phyloP scores from a whole-genome alignment of 2,329 filamentous ascomycete species.

The Fusarium bactridioides region DNA sequence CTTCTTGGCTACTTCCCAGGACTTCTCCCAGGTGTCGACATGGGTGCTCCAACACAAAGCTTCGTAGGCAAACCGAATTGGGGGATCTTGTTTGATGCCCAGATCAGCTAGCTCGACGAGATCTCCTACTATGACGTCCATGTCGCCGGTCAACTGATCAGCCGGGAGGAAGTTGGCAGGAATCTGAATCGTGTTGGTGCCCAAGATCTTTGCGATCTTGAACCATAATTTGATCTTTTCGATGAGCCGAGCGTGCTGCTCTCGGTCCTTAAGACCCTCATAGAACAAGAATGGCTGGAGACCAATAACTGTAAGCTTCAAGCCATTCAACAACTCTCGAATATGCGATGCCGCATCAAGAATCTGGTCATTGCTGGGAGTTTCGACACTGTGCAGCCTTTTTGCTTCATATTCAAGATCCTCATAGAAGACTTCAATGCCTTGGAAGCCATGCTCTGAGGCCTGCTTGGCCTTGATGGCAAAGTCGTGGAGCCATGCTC shows the following conservation, averaged over 20 bases:
- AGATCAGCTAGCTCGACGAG: background rate
- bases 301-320: constrained; percentile 1
- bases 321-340: background rate
- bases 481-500: constrained; percentile 11
- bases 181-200: constrained; percentile 4
- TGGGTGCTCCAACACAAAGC: constrained; percentile 9
- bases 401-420: constrained; percentile 13
- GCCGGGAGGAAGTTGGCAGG: constrained; percentile 12
- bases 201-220: background rate
- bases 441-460: background rate
- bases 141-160: constrained; percentile 3
- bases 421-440: constrained; percentile 10
- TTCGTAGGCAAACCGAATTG: background rate
- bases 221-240: constrained; percentile 6
- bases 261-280: background rate
- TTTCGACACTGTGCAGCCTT: background rate
- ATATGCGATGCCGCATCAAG: background rate
- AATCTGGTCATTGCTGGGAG: background rate
- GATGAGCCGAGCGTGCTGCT: background rate
- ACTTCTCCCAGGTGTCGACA: constrained; percentile 9
- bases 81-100: background rate
- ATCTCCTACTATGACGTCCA: constrained; percentile 2
- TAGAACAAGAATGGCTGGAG: constrained; percentile 9
- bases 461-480: background rate
- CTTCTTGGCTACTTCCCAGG: background rate